Conservation (phyloP, 2,329 filamentous ascomycete genomes). For the Fusarium pseudocircinatum region DNA sequence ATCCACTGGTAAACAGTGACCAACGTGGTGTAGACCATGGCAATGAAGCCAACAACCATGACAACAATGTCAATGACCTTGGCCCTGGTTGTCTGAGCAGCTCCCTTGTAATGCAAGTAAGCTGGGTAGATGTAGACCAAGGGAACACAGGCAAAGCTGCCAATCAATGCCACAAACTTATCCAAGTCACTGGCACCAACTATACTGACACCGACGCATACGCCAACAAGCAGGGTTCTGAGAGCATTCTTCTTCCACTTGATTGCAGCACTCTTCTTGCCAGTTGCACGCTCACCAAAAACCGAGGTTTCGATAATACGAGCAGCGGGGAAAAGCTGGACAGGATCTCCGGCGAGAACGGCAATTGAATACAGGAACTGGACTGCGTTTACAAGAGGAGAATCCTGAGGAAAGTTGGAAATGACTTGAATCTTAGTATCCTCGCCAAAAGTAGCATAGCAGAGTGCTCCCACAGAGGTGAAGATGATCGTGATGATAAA, state of each 20-base stretch:
- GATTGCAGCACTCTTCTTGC: conserved; percentile 69
- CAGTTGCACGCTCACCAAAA: conserved; percentile 71
- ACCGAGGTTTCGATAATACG: conserved; percentile 75
- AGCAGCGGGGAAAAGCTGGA: conserved; percentile 78
- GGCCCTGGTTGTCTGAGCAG: conserved; percentile 64
- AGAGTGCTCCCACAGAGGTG: conserved; percentile 76
- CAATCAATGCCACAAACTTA: conserved; percentile 79
- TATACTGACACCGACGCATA: conserved; percentile 70
- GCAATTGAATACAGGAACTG: conserved; percentile 80
- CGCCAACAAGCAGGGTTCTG: conserved; percentile 63
- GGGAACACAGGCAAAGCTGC: conserved; percentile 77
- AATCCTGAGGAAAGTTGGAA: conserved; percentile 77
- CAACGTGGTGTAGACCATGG: conserved; percentile 76
- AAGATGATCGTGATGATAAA: conserved; percentile 77
- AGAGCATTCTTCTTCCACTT: conserved; percentile 84
- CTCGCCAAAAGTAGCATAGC: conserved; percentile 78
- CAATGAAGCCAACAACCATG: conserved; percentile 69
- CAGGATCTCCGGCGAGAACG: conserved; percentile 77
- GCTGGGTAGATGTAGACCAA: conserved; percentile 82
- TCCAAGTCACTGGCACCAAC: conserved; percentile 75
- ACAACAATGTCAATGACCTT: conserved; percentile 70
- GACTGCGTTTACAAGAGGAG: conserved; percentile 77
- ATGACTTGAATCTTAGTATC: conserved; percentile 78
- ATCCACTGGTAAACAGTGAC: conserved; percentile 62
- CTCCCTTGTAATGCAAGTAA: conserved; percentile 73